Evolutionary conservation across 2,329 filamentous ascomycete species (phyloP), one percentile per base, ranked within the genome.

Genomic region (Clarireedia hainanense): DNA sequence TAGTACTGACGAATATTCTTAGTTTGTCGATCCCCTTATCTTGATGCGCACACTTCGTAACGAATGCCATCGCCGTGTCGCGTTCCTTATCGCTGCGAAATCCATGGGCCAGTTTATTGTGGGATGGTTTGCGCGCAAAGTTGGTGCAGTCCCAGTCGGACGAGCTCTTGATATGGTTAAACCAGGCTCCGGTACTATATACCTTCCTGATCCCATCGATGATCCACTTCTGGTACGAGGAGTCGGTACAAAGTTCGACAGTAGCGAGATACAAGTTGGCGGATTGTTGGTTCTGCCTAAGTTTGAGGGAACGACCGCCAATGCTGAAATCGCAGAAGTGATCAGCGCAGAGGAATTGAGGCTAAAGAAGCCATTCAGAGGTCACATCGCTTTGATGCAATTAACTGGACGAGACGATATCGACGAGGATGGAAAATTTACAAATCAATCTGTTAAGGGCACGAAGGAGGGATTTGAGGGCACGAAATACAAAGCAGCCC

Each of bases 1-100:
- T 57, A 12, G 30, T 27, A 59, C 57, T 40, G 46, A 47, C 36
- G 6, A 6, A 26, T 43, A 34, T 17, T 2, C 50, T 52, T 68
- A 96, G 86, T 99, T 99, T 65, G 91, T 97, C 68, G 94, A 99
- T 68, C 92, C 91, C 53, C 80, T 99, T 51, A 88, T 97, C 63
- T 80, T 99, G 52, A 95, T 96, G 82, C 86, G 91, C 62, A 90
- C 91, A 14, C 82, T 97, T 57, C 88, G 89, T 62, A 61, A 83
- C 68, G 91, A 96, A 74, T 87, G 91, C 54, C 85, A 87, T 63
- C 88, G 94, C 63, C 89, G 94, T 53, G 89, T 96, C 57, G 90
- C 91, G 52, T 91, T 95, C 68, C 81, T 99, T 50, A 94, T 96
- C 59, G 94, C 94, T 23, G 91, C 95, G 65, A 97, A 96, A 70